Base-by-base conservation (phyloP, 129 eudicot species). In the Smallanthus sonchifolius region DNA sequence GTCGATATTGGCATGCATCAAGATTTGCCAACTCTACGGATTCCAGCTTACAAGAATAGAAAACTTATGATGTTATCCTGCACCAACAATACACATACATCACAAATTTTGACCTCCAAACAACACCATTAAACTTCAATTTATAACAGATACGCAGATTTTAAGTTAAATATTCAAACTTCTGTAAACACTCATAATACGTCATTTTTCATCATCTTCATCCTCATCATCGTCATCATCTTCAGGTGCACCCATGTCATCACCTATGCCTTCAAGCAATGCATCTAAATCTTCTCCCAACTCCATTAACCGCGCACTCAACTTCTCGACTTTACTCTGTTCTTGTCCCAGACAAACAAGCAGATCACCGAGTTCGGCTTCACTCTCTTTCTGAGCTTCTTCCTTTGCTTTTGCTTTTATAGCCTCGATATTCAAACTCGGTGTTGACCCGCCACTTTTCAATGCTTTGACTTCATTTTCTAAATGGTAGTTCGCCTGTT, bases 271-370 rank as follows among this genome's bases (percentile, higher is more conserved):
- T 79, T 88, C 89, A 24, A 92, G 90, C 80, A 92, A 79, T 7
- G 79, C 75, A 15, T 92, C 95, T 0, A 92, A 96, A 67, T 92
- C 95, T 72, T 89, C 98, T 4, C 95, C 96, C 76, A 92, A 75
- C 77, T 89, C 96, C 71, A 67, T 9, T 39, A 92, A 73, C 62
- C 95, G 81, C 10, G 84, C 76, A 69, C 85, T 86, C 59, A 88
- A 84, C 66, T 80, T 88, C 85, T 91, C 97, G 24, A 92, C 97
- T 77, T 83, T 88, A 80, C 90, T 89, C 77, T 92, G 98, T 66
- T 92, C 98, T 82, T 91, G 97, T 4, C 97, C 97, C 4, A 91
- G 79, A 72, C 97, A 91, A 16, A 91, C 96, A 32, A 92, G 88
- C 81, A 92, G 69, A 81, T 92, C 98, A 47, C 77, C 89, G 68